phyloP scores from a whole-genome alignment of 176 grass and related monocot genomes.

The Triticum turgidum region DNA sequence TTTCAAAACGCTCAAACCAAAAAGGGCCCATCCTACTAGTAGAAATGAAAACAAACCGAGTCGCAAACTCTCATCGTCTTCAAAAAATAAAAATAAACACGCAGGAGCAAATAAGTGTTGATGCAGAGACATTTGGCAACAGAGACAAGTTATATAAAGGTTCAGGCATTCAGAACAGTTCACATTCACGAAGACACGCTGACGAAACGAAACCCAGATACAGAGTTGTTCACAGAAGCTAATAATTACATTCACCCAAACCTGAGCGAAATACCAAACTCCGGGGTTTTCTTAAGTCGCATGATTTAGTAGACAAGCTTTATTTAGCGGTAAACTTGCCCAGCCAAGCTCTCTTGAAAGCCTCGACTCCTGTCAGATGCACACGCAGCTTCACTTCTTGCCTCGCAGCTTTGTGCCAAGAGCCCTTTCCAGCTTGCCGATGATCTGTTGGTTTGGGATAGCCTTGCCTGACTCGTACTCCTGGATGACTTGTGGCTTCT shows the following conservation, averaged over 20 bases:
- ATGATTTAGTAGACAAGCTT: constrained; percentile 6
- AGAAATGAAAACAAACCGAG: not conserved
- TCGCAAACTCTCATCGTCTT: not conserved
- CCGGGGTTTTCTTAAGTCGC: not conserved
- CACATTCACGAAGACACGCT: not conserved
- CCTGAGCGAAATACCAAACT: not conserved
- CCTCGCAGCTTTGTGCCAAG: constrained; percentile 19
- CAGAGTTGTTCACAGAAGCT: not conserved
- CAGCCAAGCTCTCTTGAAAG: not conserved
- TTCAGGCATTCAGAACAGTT: constrained; percentile 9
- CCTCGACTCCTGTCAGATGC: not conserved
- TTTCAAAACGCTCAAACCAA: too few relatives aligned
- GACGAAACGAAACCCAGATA: not conserved
- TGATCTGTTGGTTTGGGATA: constrained; percentile 25
- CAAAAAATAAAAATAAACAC: not conserved
- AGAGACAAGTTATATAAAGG: not conserved
- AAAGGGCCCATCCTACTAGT: too few relatives aligned
- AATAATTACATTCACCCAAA: not conserved
- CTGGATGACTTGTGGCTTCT: constrained; percentile 24
- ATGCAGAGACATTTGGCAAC: not conserved
- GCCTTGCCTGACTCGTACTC: constrained; percentile 21
- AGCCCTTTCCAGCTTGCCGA: constrained; percentile 16
- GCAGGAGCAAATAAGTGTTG: not conserved
- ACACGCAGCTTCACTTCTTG: constrained; percentile 1
- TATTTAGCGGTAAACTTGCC: not conserved